Percentiles rank a stretch among this genome's conserved stretches.
phyloP scores from a whole-genome alignment of 495 filamentous ascomycete genomes.

The Xylaria telfairii region DNA sequence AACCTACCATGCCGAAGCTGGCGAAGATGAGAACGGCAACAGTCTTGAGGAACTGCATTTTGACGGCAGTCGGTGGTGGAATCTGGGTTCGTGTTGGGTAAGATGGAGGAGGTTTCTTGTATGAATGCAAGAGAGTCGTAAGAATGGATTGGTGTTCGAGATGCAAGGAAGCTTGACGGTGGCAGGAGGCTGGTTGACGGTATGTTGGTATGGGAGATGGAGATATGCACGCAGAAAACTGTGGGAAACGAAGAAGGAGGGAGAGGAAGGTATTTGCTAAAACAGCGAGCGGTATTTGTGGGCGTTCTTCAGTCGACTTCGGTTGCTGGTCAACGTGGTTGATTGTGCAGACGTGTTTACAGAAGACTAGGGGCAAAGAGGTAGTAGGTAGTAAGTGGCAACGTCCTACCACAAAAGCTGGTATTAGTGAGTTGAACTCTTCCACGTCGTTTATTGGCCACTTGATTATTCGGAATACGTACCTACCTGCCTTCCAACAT shows the following conservation, averaged over 20 bases:
- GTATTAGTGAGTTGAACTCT: neutral
- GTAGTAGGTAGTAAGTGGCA: neutral
- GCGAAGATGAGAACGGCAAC: conserved; percentile 39
- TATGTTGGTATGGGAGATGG: neutral
- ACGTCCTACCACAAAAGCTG: neutral
- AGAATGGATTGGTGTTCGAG: conserved; percentile 4
- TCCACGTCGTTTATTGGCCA: neutral
- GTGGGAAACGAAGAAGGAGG: conserved; percentile 17
- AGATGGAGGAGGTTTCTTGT: conserved; percentile 27
- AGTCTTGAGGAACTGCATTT: conserved; percentile 46
- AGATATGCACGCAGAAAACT: neutral
- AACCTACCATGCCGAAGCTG: conserved; percentile 52
- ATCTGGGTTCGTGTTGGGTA: conserved; percentile 9
- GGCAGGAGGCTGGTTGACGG: neutral
- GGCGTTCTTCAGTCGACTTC: conserved; percentile 18
- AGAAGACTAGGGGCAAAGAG: too few relatives aligned
- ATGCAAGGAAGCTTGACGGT: conserved; percentile 3
- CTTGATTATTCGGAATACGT: neutral
- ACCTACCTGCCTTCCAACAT: neutral
- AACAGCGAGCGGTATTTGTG: conserved; percentile 25
- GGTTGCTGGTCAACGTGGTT: conserved; percentile 19
- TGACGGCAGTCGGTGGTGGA: conserved; percentile 25
- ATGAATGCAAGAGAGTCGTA: conserved; percentile 3
- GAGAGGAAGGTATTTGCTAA: conserved; percentile 17
- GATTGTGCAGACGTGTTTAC: neutral